These are phyloP conservation scores for Pythium dissotocum DNA, from an alignment of 352 stramenopile species.

Conservation along the genomic window DNA sequence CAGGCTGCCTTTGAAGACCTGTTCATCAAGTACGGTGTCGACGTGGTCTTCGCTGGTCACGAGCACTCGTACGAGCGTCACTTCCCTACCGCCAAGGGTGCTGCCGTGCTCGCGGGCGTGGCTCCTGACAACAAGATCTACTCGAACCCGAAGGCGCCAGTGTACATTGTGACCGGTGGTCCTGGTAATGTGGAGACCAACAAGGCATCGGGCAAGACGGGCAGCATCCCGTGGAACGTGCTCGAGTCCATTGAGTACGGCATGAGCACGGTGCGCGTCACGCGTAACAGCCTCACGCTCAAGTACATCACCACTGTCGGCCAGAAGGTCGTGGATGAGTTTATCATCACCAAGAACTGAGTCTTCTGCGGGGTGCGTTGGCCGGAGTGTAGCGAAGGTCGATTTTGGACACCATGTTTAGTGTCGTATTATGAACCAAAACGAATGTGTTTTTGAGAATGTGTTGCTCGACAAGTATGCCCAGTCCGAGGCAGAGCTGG, in stretches of 20 bases:
- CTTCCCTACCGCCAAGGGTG: conserved; percentile 15
- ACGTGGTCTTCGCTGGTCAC: conserved; percentile 42
- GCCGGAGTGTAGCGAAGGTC: background rate
- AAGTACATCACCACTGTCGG: conserved; percentile 34
- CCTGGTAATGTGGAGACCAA: background rate
- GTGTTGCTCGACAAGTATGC: no score
- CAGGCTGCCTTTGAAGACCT: conserved; percentile 46
- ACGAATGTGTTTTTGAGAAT: no score
- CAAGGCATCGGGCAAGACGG: conserved; percentile 26
- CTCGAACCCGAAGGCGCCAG: conserved; percentile 26
- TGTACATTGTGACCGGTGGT: conserved; percentile 23
- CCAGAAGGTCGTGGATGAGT: conserved; percentile 36
- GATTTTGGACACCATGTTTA: background rate
- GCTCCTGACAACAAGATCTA: conserved; percentile 23
- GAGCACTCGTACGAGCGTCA: conserved; percentile 37
- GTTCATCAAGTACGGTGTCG: conserved; percentile 48
- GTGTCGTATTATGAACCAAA: background rate
- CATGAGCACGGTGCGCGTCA: conserved; percentile 37
- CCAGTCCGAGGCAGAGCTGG: no score
- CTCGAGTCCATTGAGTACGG: conserved; percentile 41
- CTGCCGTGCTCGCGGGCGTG: conserved; percentile 26
- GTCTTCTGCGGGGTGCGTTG: no score
- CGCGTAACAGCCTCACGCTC: conserved; percentile 35
- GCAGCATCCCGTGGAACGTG: conserved; percentile 36
- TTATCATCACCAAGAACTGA: conserved; percentile 41